Conservation (phyloP, 2,329 filamentous ascomycete genomes). For the Penicillium concentricum region DNA sequence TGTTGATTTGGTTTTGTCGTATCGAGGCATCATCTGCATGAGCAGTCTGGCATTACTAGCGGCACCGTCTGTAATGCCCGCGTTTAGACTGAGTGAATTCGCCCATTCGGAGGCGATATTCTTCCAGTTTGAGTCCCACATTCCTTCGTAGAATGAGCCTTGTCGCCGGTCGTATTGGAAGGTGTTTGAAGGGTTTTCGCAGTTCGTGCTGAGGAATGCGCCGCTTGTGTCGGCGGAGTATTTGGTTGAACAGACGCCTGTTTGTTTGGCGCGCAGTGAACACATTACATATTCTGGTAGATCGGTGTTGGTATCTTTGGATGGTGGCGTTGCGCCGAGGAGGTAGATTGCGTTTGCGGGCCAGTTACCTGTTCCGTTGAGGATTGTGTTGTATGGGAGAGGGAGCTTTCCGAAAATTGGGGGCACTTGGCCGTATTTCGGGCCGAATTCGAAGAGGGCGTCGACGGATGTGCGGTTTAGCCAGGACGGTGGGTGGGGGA, state of each 20-base stretch:
- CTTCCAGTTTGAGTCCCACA: slow-evolving; percentile 53
- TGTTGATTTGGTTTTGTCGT: slow-evolving; percentile 25
- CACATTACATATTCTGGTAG: slow-evolving; percentile 63
- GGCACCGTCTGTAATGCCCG: slow-evolving; percentile 55
- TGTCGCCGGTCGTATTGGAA: slow-evolving; percentile 56
- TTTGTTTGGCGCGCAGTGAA: slow-evolving; percentile 62
- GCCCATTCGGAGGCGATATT: slow-evolving; percentile 57
- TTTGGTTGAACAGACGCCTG: slow-evolving; percentile 65
- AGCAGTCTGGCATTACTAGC: slow-evolving; percentile 60
- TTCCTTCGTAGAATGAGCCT: slow-evolving; percentile 30
- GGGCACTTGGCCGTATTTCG: slow-evolving; percentile 50
- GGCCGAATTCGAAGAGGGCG: slow-evolving; percentile 68
- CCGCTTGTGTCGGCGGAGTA: slow-evolving; percentile 56
- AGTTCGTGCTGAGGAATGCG: slow-evolving; percentile 60
- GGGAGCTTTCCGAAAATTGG: slow-evolving; percentile 59
- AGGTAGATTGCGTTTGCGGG: slow-evolving; percentile 63
- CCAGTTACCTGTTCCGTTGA: slow-evolving; percentile 51
- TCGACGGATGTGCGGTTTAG: slow-evolving; percentile 63
- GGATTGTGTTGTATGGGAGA: slow-evolving; percentile 63
- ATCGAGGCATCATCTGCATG: slow-evolving; percentile 53
- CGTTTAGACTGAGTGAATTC: slow-evolving; percentile 55
- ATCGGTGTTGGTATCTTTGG: slow-evolving; percentile 12
- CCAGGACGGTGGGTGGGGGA: slow-evolving; percentile 43
- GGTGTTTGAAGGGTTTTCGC: slow-evolving; percentile 57
- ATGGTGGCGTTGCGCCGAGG: slow-evolving; percentile 52